Evolutionary conservation across 2,329 filamentous ascomycete genomes (phyloP), one percentile per base, ranked within the genome.

Genomic region (Claviceps purpurea): DNA sequence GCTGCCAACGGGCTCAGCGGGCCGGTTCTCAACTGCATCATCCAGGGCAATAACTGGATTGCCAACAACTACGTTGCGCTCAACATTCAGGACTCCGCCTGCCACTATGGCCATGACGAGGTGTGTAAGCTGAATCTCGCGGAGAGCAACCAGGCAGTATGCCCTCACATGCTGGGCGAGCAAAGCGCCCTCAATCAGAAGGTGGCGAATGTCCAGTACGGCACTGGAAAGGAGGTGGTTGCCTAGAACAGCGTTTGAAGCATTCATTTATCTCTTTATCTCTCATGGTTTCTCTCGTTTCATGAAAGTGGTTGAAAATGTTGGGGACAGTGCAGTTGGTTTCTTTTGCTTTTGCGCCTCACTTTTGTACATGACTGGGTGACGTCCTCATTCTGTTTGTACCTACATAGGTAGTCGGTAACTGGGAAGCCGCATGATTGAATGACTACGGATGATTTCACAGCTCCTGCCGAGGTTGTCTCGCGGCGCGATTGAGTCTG

Each of bases 1-100:
- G 77, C 76, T 2, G 61, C 75, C 75, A 73, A 66, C 79, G 81
- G 69, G 73, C 76, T 65, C 78, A 70, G 56, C 60, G 78, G 7
- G 61, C 70, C 50, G 67, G 65, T 54, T 79, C 77, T 62, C 64
- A 49, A 40, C 47, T 49, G 47, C 47, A 49, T 77, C 13, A 62
- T 61, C 14, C 58, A 71, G 56, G 60, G 65, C 39, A 63, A 67
- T 59, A 76, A 68, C 65, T 79, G 72, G 70, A 72, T 78, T 45
- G 75, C 68, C 54, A 64, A 73, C 57, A 78, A 80, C 66, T 65
- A 76, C 63, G 63, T 68, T 48, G 68, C 79, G 18, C 72, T 71
- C 66, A 79, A 81, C 66, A 74, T 79, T 49, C 64, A 68, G 52
- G 76, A 79, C 61, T 59, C 73, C 40, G 61, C 69, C 42, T 78